Conservation (phyloP, 257 asterid genomes). For the Striga asiatica region DNA sequence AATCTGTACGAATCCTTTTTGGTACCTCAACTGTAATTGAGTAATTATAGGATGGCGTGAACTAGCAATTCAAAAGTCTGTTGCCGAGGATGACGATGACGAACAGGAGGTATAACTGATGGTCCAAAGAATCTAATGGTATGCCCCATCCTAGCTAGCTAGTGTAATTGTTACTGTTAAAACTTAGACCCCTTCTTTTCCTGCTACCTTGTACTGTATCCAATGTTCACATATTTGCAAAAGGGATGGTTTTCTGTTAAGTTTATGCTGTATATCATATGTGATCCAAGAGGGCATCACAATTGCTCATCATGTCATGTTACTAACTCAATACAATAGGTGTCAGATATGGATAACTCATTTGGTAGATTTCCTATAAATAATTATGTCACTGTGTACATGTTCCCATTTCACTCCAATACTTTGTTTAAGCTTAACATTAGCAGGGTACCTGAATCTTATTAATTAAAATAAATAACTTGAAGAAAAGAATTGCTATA, state of each 20-base stretch:
- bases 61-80: constrained; percentile 24
- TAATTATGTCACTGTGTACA: too few species aligned
- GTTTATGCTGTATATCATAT: constrained; percentile 8
- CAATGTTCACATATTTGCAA: neutral
- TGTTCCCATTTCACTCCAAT: neutral
- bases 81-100: constrained; percentile 31
- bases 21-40: too few species aligned
- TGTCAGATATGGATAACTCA: neutral
- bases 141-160: constrained; percentile 18
- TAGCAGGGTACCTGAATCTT: neutral
- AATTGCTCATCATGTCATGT: neutral
- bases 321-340: neutral
- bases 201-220: constrained; percentile 4
- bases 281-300: constrained; percentile 6
- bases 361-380: too few species aligned
- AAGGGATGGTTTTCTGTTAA: constrained; percentile 5
- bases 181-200: neutral
- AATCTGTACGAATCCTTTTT: too few species aligned
- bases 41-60: too few species aligned
- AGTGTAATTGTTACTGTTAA: constrained; percentile 1
- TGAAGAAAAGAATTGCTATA: too few species aligned
- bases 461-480: too few species aligned
- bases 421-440: neutral
- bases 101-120: constrained; percentile 50
- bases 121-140: constrained; percentile 78